phyloP scores from a whole-genome alignment of 176 grass and related monocot genomes.

The Juncus effusus region DNA sequence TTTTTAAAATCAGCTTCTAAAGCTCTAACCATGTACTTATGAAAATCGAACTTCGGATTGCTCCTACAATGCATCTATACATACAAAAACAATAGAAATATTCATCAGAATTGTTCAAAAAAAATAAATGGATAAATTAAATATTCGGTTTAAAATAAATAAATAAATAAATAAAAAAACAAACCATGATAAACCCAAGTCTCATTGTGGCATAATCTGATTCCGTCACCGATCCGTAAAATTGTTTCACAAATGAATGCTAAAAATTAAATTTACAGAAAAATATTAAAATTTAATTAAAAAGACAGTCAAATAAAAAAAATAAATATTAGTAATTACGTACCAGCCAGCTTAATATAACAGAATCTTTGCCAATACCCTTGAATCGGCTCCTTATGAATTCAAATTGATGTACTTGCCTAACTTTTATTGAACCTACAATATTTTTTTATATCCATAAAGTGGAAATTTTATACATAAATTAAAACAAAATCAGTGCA shows the following conservation, averaged over 20 bases:
- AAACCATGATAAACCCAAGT: slow-evolving; percentile 93
- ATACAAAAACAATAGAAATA: slow-evolving; percentile 5
- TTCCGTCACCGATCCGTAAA: slow-evolving; percentile 58
- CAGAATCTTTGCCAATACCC: slow-evolving; percentile 73
- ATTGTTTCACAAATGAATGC: slow-evolving; percentile 89
- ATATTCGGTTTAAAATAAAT: neutral
- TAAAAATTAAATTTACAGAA: slow-evolving; percentile 48
- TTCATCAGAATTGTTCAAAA: too few species aligned
- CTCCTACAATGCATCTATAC: slow-evolving; percentile 71
- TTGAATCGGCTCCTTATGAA: slow-evolving; percentile 87
- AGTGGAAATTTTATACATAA: slow-evolving; percentile 19
- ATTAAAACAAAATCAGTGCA: neutral
- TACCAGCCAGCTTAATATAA: slow-evolving; percentile 90
- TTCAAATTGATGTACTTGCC: slow-evolving; percentile 38
- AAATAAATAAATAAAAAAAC: slow-evolving; percentile 8
- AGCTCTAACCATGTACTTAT: slow-evolving; percentile 77
- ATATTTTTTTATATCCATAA: neutral
- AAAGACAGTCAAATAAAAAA: neutral
- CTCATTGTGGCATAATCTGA: slow-evolving; percentile 74
- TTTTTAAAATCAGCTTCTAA: slow-evolving; percentile 92
- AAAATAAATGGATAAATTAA: slow-evolving; percentile 2
- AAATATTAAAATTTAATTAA: neutral
- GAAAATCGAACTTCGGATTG: slow-evolving; percentile 80
- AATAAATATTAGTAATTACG: slow-evolving; percentile 32
- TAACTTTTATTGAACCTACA: slow-evolving; percentile 43